Evolutionary conservation across 1,139 yeast species (phyloP).

Genomic region (Kodamaea ohmeri): DNA sequence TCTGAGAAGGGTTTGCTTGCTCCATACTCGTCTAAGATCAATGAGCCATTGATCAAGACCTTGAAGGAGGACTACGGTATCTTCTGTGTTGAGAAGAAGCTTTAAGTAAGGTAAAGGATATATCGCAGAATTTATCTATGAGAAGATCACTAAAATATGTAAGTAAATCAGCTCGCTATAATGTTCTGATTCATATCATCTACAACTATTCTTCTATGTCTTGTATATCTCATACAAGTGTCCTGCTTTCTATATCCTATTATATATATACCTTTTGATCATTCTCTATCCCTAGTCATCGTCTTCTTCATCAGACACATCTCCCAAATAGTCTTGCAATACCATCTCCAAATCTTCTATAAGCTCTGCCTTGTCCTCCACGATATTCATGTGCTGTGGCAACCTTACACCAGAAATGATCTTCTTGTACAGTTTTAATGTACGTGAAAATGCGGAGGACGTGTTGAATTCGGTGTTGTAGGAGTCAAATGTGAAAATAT

Average conservation of each 20-base stretch:
- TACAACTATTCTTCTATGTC: too few species aligned
- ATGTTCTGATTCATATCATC: too few species aligned
- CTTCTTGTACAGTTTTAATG: slow-evolving; percentile 47
- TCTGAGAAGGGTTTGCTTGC: slow-evolving; percentile 74
- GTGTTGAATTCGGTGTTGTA: slow-evolving; percentile 41
- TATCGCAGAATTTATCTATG: too few species aligned
- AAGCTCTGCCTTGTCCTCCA: slow-evolving; percentile 69
- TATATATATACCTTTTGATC: slow-evolving; percentile 7
- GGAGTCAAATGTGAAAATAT: slow-evolving; percentile 9
- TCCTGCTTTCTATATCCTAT: background rate
- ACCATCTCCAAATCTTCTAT: slow-evolving; percentile 52
- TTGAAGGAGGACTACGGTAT: slow-evolving; percentile 89
- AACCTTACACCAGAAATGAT: slow-evolving; percentile 40
- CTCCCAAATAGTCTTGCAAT: slow-evolving; percentile 59
- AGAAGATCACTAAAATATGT: too few species aligned
- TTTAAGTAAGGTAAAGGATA: slow-evolving; percentile 4
- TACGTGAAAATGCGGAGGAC: slow-evolving; percentile 43
- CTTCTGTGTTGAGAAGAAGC: slow-evolving; percentile 76
- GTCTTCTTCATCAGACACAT: slow-evolving; percentile 40
- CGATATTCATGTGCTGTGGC: slow-evolving; percentile 22
- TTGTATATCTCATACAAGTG: too few species aligned
- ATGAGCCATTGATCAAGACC: slow-evolving; percentile 85
- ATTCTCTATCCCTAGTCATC: slow-evolving; percentile 12
- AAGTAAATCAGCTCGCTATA: too few species aligned
- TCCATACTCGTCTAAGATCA: slow-evolving; percentile 87